Base-by-base conservation (phyloP, 495 filamentous ascomycete genomes). In the Polyplosphaeria fusca region DNA sequence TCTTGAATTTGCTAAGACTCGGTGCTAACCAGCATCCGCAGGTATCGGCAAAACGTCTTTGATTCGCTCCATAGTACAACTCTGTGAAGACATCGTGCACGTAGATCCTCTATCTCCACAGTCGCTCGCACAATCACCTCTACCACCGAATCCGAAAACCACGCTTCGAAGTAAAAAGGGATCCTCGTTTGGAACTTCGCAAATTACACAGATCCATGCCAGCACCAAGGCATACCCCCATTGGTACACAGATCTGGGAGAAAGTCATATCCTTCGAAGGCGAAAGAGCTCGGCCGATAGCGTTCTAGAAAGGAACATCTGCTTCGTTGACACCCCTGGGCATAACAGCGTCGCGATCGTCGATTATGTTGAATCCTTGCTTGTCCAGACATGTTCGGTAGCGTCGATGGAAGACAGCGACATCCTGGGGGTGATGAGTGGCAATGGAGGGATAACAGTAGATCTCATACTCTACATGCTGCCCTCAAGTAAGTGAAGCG, bases 31-130 rank as follows among this genome's bases (percentile, higher is more conserved):
- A 7, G 4, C 3, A 2, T 47, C 35, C 1, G 20, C 45, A 80
- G 77, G 79, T 27, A 73, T 83, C 47, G 92, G 92, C 9, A 97
- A 97, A 76, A 92, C 92, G 14, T 90, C 88, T 22, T 75, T 96
- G 47, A 89, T 97, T 59, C 91, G 91, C 68, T 89, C 89, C 0
- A 91, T 99, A 49, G 88, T 95, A 12, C 93, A 96, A 67, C 80
- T 75, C n/a, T 96, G 92, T 67, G 88, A 95, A 65, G 89, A 96
- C 68, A 95, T 99, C 55, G 93, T 97, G 1, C 93, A 98, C 70
- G 87, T 96, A 46, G 93, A 98, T 68, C 83, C 89, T 0, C 75
- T 94, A 27, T 73, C 80, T 4, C 70, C 80, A 11, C 70, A 58
- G 35, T 71, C 62, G 18, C 57, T 49, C 25, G 27, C 47, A 19